phyloP scores from a whole-genome alignment of 257 asterid genomes.

The Catharanthus roseus region DNA sequence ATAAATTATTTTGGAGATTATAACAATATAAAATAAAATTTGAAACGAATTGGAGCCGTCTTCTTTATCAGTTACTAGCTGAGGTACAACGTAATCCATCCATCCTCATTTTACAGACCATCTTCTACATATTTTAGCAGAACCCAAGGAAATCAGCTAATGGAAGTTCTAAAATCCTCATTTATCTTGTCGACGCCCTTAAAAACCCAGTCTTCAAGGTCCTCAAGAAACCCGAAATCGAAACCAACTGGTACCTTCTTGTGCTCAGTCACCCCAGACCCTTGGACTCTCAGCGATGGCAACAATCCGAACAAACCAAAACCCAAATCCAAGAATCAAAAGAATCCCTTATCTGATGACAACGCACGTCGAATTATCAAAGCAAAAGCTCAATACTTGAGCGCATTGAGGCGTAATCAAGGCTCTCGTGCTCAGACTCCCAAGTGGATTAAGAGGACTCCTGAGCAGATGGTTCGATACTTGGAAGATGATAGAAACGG shows the following conservation, averaged over 20 bases:
- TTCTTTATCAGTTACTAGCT: not conserved
- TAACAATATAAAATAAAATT: too few relatives aligned
- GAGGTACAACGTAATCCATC: not conserved
- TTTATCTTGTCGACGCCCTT: slow-evolving; percentile 39
- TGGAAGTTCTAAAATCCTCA: slow-evolving; percentile 67
- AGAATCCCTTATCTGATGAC: slow-evolving; percentile 79
- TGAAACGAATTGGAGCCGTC: not conserved
- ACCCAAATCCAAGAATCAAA: slow-evolving; percentile 67
- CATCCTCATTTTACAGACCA: not conserved
- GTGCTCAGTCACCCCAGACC: slow-evolving; percentile 72
- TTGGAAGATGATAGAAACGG: slow-evolving; percentile 88
- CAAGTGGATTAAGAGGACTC: slow-evolving; percentile 81
- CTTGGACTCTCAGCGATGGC: slow-evolving; percentile 86
- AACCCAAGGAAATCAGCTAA: slow-evolving; percentile 17
- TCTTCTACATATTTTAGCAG: not conserved
- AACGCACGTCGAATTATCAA: slow-evolving; percentile 93
- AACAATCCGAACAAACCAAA: slow-evolving; percentile 51
- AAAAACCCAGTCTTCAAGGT: slow-evolving; percentile 23
- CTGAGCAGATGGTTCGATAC: slow-evolving; percentile 87
- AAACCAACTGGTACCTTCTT: slow-evolving; percentile 20
- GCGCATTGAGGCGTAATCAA: slow-evolving; percentile 74
- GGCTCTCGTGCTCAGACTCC: slow-evolving; percentile 90
- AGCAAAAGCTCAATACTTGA: slow-evolving; percentile 72
- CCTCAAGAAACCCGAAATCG: slow-evolving; percentile 19
- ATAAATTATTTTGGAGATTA: too few relatives aligned